Conservation (phyloP, 2,329 filamentous ascomycete genomes). For the Colletotrichum brevisporum region DNA sequence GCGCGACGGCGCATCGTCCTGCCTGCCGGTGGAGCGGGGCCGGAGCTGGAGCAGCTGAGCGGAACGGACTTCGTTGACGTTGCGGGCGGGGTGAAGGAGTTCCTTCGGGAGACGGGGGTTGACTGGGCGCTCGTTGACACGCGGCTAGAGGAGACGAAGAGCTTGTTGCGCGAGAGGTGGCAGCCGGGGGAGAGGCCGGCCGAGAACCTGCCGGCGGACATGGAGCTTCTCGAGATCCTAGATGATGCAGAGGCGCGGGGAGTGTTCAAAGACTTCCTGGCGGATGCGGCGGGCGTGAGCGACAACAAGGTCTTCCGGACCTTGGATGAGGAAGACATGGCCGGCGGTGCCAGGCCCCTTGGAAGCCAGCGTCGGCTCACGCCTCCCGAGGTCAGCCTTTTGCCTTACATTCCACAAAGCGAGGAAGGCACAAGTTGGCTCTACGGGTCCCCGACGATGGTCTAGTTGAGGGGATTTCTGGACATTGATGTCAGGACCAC, state of each 20-base stretch:
- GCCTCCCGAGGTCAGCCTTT: no score
- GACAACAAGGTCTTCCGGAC: background rate
- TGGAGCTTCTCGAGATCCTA: conserved; percentile 1
- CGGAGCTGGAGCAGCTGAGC: background rate
- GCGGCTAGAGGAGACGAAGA: background rate
- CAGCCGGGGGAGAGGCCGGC: background rate
- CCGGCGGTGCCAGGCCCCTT: background rate
- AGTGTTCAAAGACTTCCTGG: conserved; percentile 13
- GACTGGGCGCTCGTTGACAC: background rate
- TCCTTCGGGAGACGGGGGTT: background rate
- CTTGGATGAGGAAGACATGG: background rate
- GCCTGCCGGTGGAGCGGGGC: background rate
- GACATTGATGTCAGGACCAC: no score
- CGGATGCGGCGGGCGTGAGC: conserved; percentile 2
- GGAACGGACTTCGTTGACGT: background rate
- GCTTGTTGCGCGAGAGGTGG: conserved; percentile 9
- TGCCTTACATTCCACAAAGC: no score
- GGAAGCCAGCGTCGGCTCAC: background rate
- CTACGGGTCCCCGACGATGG: no score
- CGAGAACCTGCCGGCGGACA: background rate
- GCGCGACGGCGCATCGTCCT: background rate
- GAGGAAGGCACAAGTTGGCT: no score
- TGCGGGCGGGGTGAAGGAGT: background rate
- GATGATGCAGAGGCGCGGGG: conserved; percentile 2
- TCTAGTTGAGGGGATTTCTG: no score